Evolutionary conservation across 148 eudicot species (phyloP).

Genomic region (Euryodendron excelsum): DNA sequence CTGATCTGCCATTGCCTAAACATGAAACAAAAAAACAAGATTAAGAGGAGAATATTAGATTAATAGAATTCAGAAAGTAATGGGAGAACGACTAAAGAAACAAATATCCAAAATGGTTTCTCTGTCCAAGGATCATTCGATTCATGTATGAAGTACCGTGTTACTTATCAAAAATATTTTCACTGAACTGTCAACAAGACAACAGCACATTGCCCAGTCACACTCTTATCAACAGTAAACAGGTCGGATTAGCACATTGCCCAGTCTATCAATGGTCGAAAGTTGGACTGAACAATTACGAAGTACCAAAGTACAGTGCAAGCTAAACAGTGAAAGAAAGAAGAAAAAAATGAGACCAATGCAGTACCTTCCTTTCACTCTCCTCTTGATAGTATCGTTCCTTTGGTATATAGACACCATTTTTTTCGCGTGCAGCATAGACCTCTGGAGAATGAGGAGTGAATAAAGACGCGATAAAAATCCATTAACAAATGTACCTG

Average conservation of each 20-base stretch:
- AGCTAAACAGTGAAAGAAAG: neutral
- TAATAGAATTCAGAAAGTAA: neutral
- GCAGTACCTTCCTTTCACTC: constrained; percentile 66
- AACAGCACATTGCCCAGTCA: neutral
- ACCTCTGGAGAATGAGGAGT: constrained; percentile 51
- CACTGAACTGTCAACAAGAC: neutral
- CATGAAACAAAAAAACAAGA: neutral
- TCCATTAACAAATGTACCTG: neutral
- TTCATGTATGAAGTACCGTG: neutral
- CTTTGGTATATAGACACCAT: constrained; percentile 82
- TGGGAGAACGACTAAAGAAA: neutral
- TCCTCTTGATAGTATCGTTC: constrained; percentile 89
- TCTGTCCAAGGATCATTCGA: neutral
- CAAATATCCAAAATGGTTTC: neutral
- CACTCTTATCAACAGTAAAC: neutral
- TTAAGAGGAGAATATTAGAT: neutral
- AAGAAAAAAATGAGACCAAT: neutral
- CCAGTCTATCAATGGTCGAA: neutral
- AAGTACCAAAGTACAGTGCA: neutral
- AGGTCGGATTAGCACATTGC: neutral
- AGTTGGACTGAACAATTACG: neutral
- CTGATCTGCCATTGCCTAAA: constrained; percentile 79
- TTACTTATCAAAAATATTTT: neutral
- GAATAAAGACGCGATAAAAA: neutral
- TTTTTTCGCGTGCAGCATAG: constrained; percentile 81